Evolutionary conservation across 2,329 filamentous ascomycete species (phyloP).

Genomic region (Raffaelea deltoideospora): DNA sequence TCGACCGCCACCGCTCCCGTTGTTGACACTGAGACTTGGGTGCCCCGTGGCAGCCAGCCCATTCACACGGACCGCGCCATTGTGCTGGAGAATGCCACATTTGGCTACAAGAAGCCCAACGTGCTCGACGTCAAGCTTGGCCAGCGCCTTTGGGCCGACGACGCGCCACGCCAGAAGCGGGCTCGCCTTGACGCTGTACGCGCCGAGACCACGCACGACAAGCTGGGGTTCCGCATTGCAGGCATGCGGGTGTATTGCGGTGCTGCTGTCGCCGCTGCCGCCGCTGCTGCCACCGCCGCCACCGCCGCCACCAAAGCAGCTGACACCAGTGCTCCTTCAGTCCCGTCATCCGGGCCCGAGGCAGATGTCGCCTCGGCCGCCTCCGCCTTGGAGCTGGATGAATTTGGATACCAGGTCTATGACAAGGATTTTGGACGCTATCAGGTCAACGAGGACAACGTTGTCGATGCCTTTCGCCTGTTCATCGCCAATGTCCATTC

Average conservation of each 20-base stretch:
- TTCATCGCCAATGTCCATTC: slow-evolving; percentile 44
- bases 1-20: too few species aligned
- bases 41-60: slow-evolving; percentile 34
- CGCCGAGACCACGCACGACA: slow-evolving; percentile 41
- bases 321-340: too few species aligned
- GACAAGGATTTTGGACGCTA: slow-evolving; percentile 47
- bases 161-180: slow-evolving; percentile 44
- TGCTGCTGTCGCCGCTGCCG: slow-evolving; percentile 21
- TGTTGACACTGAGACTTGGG: slow-evolving; percentile 23
- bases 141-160: slow-evolving; percentile 69
- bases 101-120: slow-evolving; percentile 70
- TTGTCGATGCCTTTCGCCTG: slow-evolving; percentile 35
- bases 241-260: slow-evolving; percentile 51
- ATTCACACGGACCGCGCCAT: slow-evolving; percentile 70
- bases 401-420: slow-evolving; percentile 43
- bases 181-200: slow-evolving; percentile 44
- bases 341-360: too few species aligned
- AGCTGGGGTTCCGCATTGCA: slow-evolving; percentile 46
- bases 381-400: slow-evolving; percentile 37
- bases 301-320: too few species aligned
- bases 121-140: slow-evolving; percentile 91
- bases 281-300: too few species aligned
- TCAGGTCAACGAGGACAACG: slow-evolving; percentile 35
- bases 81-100: slow-evolving; percentile 71
- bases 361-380: too few species aligned